phyloP scores from a whole-genome alignment of 192 early-diverging fungal genomes.

The Gigaspora rosea region DNA sequence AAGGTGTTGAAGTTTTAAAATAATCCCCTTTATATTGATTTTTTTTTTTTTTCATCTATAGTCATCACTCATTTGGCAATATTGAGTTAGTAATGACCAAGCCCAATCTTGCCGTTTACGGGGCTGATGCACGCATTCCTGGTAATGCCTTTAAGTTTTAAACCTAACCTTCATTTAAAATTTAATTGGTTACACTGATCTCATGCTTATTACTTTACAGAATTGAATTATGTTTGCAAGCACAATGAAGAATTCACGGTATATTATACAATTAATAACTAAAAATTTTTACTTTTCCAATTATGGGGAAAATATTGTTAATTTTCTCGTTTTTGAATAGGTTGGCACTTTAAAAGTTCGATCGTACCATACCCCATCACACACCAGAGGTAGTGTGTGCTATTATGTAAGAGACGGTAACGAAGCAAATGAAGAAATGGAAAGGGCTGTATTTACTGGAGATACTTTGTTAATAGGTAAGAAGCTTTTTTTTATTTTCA shows the following conservation, averaged over 20 bases:
- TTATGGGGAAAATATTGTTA: background rate
- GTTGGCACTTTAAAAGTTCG: slow-evolving; percentile 76
- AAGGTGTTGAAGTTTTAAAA: background rate
- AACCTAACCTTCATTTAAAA: background rate
- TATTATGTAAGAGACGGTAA: slow-evolving; percentile 76
- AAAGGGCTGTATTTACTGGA: slow-evolving; percentile 50
- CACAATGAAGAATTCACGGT: slow-evolving; percentile 71
- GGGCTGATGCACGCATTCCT: slow-evolving; percentile 86
- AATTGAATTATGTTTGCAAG: slow-evolving; percentile 71
- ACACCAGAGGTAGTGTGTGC: slow-evolving; percentile 88
- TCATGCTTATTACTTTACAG: background rate
- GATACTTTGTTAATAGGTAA: slow-evolving; percentile 56
- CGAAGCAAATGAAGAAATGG: slow-evolving; percentile 40
- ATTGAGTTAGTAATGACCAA: slow-evolving; percentile 56
- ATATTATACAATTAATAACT: background rate
- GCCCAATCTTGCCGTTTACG: slow-evolving; percentile 75
- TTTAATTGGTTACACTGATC: background rate
- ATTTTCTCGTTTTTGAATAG: background rate
- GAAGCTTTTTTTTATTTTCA: background rate
- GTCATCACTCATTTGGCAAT: slow-evolving; percentile 78
- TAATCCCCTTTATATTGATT: background rate
- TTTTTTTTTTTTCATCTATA: background rate
- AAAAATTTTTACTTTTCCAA: background rate
- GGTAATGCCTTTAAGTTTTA: slow-evolving; percentile 26
- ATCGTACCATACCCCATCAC: slow-evolving; percentile 79